Evolutionary conservation across 495 filamentous ascomycete species (phyloP).

Genomic region (Corynascus novoguineensis): DNA sequence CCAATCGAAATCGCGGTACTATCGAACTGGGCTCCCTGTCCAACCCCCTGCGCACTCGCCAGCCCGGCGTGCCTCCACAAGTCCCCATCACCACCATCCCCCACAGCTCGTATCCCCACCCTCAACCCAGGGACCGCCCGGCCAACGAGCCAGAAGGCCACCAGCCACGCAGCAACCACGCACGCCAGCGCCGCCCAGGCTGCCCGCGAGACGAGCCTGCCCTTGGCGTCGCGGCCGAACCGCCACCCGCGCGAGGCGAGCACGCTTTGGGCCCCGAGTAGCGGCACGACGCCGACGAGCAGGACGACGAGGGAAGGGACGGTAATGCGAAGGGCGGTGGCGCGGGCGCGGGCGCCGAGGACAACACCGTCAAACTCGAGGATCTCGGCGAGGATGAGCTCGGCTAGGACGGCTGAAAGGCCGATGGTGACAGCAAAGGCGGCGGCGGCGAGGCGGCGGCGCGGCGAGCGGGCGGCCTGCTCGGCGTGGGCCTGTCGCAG

Average conservation of each 20-base stretch:
- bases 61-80: constrained; percentile 2
- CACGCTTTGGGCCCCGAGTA: constrained; percentile 63
- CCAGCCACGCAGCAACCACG: constrained; percentile 57
- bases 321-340: constrained; percentile 56
- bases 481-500: constrained; percentile 48
- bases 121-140: constrained; percentile 52
- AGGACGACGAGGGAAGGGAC: constrained; percentile 60
- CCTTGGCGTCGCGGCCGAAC: constrained; percentile 48
- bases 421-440: constrained; percentile 69
- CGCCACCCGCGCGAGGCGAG: constrained; percentile 52
- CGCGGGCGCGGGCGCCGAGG: constrained; percentile 55
- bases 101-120: constrained; percentile 27
- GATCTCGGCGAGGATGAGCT: constrained; percentile 74
- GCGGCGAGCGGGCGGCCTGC: constrained; percentile 40
- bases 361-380: constrained; percentile 59
- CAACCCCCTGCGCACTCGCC: constrained; percentile 2
- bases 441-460: constrained; percentile 50
- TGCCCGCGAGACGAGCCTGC: constrained; percentile 37
- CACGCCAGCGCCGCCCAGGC: constrained; percentile 55
- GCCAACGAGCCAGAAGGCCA: constrained; percentile 69
- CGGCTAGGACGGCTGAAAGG: constrained; percentile 64
- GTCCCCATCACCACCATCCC: not conserved
- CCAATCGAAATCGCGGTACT: constrained; percentile 26
- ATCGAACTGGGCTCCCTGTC: constrained; percentile 24
- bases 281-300: constrained; percentile 62